Evolutionary conservation across 441 rosid species (phyloP).

Genomic region (Populus trichocarpa): DNA sequence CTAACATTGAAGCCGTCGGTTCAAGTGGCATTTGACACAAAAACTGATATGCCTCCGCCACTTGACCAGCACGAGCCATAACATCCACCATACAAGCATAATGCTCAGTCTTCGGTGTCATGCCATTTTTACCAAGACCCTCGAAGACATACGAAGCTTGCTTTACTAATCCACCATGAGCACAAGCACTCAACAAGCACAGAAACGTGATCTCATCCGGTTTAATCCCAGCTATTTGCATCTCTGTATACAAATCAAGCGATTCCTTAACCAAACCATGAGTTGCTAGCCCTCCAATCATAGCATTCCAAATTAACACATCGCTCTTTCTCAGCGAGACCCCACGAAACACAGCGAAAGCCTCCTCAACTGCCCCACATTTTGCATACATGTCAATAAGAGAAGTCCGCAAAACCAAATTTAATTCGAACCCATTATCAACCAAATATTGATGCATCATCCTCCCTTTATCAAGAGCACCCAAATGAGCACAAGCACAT

Average conservation of each 20-base stretch:
- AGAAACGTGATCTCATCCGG: conserved; percentile 75
- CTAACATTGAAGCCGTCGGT: conserved; percentile 65
- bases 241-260: conserved; percentile 50
- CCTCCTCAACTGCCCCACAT: conserved; percentile 70
- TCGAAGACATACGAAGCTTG: conserved; percentile 63
- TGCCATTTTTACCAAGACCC: conserved; percentile 36
- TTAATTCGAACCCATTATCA: conserved; percentile 42
- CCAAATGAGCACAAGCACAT: conserved; percentile 82
- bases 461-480: conserved; percentile 62
- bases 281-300: conserved; percentile 78
- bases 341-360: conserved; percentile 47
- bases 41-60: conserved; percentile 55
- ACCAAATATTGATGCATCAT: conserved; percentile 48
- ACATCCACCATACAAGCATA: conserved; percentile 83
- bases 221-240: conserved; percentile 43
- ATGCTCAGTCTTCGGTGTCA: conserved; percentile 60
- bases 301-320: conserved; percentile 78
- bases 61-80: conserved; percentile 64
- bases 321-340: conserved; percentile 33
- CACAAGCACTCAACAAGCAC: conserved; percentile 70
- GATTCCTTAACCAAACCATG: conserved; percentile 64
- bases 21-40: conserved; percentile 44
- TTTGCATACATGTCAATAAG: conserved; percentile 91
- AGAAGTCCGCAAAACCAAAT: conserved; percentile 58
- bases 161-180: conserved; percentile 67